A percentile compares a stretch with the other conserved stretches of the same genome.
Evolutionary conservation across 352 stramenopile species (phyloP).

Genomic region (Phytophthora nicotianae): DNA sequence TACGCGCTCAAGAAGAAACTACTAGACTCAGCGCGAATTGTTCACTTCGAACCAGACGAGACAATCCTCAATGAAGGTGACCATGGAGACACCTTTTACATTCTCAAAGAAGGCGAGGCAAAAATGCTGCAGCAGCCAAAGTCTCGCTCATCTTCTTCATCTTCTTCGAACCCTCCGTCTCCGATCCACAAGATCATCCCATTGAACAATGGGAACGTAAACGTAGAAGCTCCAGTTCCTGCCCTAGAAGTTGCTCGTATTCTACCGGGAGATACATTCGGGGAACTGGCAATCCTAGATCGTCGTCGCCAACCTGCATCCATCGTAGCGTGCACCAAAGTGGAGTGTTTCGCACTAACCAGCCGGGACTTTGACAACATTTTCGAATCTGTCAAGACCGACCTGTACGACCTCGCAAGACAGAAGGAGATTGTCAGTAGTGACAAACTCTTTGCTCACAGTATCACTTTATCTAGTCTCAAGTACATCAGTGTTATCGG

Average conservation of each 20-base stretch:
- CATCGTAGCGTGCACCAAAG: slow-evolving; percentile 61
- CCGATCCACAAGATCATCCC: slow-evolving; percentile 19
- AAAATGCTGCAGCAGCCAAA: slow-evolving; percentile 45
- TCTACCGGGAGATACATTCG: slow-evolving; percentile 63
- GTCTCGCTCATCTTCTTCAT: slow-evolving; percentile 24
- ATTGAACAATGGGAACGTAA: slow-evolving; percentile 9
- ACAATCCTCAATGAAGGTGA: slow-evolving; percentile 58
- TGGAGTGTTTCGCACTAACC: slow-evolving; percentile 77
- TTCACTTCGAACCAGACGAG: slow-evolving; percentile 50
- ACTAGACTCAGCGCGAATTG: slow-evolving; percentile 39
- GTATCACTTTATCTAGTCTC: slow-evolving; percentile 62
- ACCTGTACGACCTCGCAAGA: slow-evolving; percentile 39
- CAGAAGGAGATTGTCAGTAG: slow-evolving; percentile 39
- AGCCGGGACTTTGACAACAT: slow-evolving; percentile 67
- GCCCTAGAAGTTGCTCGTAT: slow-evolving; percentile 47
- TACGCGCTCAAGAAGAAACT: slow-evolving; percentile 50
- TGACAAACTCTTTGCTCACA: slow-evolving; percentile 55
- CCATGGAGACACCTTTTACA: slow-evolving; percentile 59
- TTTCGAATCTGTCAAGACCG: slow-evolving; percentile 39
- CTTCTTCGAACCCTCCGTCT: slow-evolving; percentile 7
- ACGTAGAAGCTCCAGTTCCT: not conserved
- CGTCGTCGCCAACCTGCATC: slow-evolving; percentile 67
- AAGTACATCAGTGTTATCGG: slow-evolving; percentile 69
- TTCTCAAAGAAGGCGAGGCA: slow-evolving; percentile 59
- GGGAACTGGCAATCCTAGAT: slow-evolving; percentile 58